phyloP scores from a whole-genome alignment of 2,329 filamentous ascomycete species.

The Lachnellula subtilissima region DNA sequence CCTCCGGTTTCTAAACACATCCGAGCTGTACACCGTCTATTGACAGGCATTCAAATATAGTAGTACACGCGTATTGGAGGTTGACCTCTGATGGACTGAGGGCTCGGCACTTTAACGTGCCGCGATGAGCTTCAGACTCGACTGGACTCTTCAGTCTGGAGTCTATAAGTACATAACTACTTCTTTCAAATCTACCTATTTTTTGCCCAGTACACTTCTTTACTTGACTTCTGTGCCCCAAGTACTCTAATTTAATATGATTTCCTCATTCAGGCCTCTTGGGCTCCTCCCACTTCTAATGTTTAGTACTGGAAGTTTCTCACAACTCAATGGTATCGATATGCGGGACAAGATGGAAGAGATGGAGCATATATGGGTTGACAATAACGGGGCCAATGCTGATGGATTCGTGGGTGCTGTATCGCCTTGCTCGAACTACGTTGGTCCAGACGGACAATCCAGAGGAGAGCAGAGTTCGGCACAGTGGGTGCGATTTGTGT shows the following conservation, averaged over 20 bases:
- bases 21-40: too few species aligned
- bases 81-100: too few species aligned
- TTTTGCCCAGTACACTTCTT: neutral
- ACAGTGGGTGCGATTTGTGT: constrained; percentile 56
- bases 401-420: neutral
- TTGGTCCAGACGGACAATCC: neutral
- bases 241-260: neutral
- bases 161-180: neutral
- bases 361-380: neutral
- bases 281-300: neutral
- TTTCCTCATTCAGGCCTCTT: neutral
- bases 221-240: neutral
- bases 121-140: too few species aligned
- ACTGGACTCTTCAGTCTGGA: too few species aligned
- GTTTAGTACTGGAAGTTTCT: neutral
- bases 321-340: constrained; percentile 6
- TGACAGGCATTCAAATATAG: too few species aligned
- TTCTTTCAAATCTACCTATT: neutral
- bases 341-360: constrained; percentile 6
- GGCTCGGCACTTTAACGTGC: too few species aligned
- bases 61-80: too few species aligned
- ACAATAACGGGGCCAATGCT: neutral
- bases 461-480: constrained; percentile 31
- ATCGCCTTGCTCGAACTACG: too few species aligned
- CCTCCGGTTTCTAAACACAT: too few species aligned